Percentiles rank a stretch among this genome's conserved stretches.
These are phyloP conservation scores for Trichodelitschia bisporula DNA, from an alignment of 495 filamentous ascomycete genomes.

Conservation along the genomic window DNA sequence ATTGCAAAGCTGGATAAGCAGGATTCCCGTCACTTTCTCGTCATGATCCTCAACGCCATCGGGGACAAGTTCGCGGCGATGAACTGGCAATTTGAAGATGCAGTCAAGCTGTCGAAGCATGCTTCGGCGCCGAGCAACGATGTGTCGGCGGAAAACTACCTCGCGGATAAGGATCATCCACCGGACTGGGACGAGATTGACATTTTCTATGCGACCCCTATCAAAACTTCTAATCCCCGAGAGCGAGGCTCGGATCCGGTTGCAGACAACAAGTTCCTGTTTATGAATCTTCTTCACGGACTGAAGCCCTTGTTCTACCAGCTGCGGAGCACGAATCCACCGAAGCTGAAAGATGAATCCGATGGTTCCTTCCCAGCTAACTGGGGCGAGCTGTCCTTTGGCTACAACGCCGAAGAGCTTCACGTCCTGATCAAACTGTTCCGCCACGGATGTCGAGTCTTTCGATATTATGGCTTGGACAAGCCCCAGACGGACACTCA, in stretches of 20 bases:
- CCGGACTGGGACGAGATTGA: conserved; percentile 97
- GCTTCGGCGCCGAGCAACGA: conserved; percentile 42
- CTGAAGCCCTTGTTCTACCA: conserved; percentile 94
- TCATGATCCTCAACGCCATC: conserved; percentile 94
- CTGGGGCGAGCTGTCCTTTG: conserved; percentile 89
- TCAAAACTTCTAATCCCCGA: conserved; percentile 80
- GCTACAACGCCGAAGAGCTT: conserved; percentile 94
- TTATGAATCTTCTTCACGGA: conserved; percentile 94
- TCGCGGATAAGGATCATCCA: conserved; percentile 52
- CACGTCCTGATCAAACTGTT: conserved; percentile 92
- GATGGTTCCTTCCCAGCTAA: conserved; percentile 66
- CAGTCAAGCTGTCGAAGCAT: conserved; percentile 66
- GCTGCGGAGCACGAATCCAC: conserved; percentile 68
- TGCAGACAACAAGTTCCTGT: conserved; percentile 94
- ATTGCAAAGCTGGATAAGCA: conserved; percentile 79
- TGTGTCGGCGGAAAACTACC: conserved; percentile 46
- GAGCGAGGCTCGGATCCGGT: conserved; percentile 82
- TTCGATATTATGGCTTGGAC: conserved; percentile 84
- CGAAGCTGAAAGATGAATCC: conserved; percentile 21
- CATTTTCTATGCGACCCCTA: conserved; percentile 87
- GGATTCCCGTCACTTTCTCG: conserved; percentile 81
- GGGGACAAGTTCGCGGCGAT: conserved; percentile 96
- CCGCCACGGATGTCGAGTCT: conserved; percentile 84
- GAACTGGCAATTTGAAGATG: conserved; percentile 87
- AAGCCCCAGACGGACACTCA: conserved; percentile 46